Conservation (phyloP, 208 protist species). For the Wallacemonas sp. region DNA sequence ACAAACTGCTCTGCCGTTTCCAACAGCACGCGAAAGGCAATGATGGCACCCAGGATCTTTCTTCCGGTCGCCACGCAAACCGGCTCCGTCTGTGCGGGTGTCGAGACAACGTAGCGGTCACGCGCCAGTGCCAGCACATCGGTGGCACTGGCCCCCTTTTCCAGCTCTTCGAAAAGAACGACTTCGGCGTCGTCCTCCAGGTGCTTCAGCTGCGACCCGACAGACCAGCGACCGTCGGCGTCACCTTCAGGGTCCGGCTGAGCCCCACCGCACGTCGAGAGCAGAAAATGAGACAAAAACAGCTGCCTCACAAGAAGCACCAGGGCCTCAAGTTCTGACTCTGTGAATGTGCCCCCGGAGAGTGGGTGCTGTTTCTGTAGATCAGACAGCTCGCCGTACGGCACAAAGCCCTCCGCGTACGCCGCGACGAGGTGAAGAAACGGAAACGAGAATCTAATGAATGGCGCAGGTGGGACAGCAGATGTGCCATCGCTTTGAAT, state of each 20-base stretch:
- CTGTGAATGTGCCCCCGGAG: slow-evolving; percentile 20
- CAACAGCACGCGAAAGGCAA: slow-evolving; percentile 50
- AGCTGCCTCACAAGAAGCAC: slow-evolving; percentile 23
- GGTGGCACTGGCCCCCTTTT: slow-evolving; percentile 12
- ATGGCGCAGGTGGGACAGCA: slow-evolving; percentile 2
- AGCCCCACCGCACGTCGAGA: slow-evolving; percentile 22
- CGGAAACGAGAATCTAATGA: slow-evolving; percentile 62
- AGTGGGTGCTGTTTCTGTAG: slow-evolving; percentile 22
- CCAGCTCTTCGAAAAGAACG: slow-evolving; percentile 45
- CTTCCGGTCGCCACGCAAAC: slow-evolving; percentile 16
- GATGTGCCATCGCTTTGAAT: not conserved
- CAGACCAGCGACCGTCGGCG: slow-evolving; percentile 24
- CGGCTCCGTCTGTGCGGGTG: not conserved
- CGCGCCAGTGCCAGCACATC: not conserved
- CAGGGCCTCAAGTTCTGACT: slow-evolving; percentile 26
- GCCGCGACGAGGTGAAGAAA: slow-evolving; percentile 68
- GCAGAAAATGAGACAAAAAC: slow-evolving; percentile 61
- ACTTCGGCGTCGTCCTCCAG: slow-evolving; percentile 60
- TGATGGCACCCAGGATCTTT: slow-evolving; percentile 30
- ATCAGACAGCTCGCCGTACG: slow-evolving; percentile 35
- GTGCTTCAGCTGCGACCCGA: slow-evolving; percentile 29
- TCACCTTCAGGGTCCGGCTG: slow-evolving; percentile 18
- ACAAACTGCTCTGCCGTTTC: slow-evolving; percentile 50
- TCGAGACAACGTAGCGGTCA: not conserved
- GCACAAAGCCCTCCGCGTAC: slow-evolving; percentile 74